Evolutionary conservation across 2,329 filamentous ascomycete species (phyloP), one percentile per base, ranked within the genome.

Genomic region (Curvularia eragrostidis): DNA sequence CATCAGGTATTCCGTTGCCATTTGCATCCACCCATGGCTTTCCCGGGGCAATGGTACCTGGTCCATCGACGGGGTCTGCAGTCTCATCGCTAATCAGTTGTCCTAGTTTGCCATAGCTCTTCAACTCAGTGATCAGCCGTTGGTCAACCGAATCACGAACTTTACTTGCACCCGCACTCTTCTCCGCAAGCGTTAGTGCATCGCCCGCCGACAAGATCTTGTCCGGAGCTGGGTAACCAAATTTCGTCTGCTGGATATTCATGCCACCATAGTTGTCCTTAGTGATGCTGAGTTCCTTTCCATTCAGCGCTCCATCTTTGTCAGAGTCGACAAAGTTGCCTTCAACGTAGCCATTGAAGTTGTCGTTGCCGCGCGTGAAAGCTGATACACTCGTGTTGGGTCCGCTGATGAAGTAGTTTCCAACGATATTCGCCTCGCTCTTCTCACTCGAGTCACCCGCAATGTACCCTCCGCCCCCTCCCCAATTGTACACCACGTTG

Each of bases 371-470:
- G n/a, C 83, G 78, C 1, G 82, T 84, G 60, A 85, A 86, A 0
- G 82, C 81, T 1, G 80, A 77, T 2, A 80, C 78, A 24, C 71
- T 78, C 3, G 83, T 85, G 44, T 75, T 79, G 0, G 83, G 83
- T 0, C 84, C 84, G 1, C 79, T 80, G 58, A 86, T 82, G 70
- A 85, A 86, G 69, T 86, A 85, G 70, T 86, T 86, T 58, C 82
- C 81, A 51, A 85, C 75, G 54, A 86, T 82, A 59, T 86, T 84
- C 5, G 78, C 82, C 48, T 80, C 77, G 51, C 80, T 84, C 24
- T 76, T 64, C 4, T 79, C 82, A 0, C 66, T 72, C 32, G 80
- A 82, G 58, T 83, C 82, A 2, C 83, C 83, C 0, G 82, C 82
- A 50, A 84, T 85, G 52, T 85, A 86, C 3, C 80, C 84, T 5